These are phyloP conservation scores for Cyberlindnera saturnus DNA, from an alignment of 805 yeast species.

Conservation along the genomic window DNA sequence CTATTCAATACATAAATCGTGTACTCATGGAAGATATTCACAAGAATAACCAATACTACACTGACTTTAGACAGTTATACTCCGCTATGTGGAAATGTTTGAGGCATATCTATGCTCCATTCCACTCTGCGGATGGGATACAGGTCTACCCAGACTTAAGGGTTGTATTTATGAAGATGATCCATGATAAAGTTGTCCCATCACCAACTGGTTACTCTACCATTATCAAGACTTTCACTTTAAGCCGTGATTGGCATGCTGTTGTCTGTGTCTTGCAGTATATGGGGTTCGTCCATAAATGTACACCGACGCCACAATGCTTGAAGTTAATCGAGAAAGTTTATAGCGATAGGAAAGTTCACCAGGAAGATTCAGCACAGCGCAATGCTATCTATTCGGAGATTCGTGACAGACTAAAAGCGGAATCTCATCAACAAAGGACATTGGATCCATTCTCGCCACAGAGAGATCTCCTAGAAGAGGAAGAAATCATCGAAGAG, in stretches of 20 bases:
- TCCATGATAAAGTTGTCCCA: slow-evolving; percentile 19
- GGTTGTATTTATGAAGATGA: slow-evolving; percentile 21
- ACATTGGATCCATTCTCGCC: slow-evolving; percentile 13
- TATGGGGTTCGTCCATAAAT: slow-evolving; percentile 16
- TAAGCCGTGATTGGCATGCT: slow-evolving; percentile 12
- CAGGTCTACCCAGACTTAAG: slow-evolving; percentile 15
- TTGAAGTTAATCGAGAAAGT: slow-evolving; percentile 3
- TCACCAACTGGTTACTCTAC: slow-evolving; percentile 13
- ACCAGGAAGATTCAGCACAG: background rate
- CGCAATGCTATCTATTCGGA: background rate
- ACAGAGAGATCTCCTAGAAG: background rate
- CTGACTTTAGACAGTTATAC: slow-evolving; percentile 20
- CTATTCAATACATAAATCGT: slow-evolving; percentile 29
- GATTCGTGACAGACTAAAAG: slow-evolving; percentile 1
- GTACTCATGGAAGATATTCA: slow-evolving; percentile 19
- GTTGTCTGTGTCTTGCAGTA: slow-evolving; percentile 19
- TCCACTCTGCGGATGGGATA: background rate
- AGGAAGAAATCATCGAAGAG: background rate
- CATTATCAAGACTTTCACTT: slow-evolving; percentile 15
- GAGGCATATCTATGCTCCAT: slow-evolving; percentile 9
- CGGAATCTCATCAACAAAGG: background rate
- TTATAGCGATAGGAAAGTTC: background rate
- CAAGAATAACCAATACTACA: slow-evolving; percentile 4
- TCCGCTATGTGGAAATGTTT: slow-evolving; percentile 27
- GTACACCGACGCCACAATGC: slow-evolving; percentile 6